These are phyloP conservation scores for Lipomyces sp. DNA, from an alignment of 805 yeast genomes.

Conservation along the genomic window DNA sequence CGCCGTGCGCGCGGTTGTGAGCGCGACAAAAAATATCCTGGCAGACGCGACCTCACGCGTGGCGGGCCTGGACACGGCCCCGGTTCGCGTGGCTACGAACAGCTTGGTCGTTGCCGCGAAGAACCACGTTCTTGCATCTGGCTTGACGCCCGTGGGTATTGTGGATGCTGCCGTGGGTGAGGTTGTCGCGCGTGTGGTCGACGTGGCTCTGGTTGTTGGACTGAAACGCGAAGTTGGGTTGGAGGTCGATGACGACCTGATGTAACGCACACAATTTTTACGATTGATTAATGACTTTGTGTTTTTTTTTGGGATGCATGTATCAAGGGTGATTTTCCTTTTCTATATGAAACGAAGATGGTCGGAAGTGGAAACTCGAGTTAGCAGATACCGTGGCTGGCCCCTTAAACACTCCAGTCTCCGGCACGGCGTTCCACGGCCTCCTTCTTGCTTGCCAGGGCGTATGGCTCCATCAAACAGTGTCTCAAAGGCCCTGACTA, in stretches of 20 bases:
- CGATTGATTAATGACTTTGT: neutral
- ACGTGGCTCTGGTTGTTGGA: conserved; percentile 9
- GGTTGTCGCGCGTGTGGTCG: conserved; percentile 12
- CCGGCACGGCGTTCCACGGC: no score
- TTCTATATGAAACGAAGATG: no score
- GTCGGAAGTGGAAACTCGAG: no score
- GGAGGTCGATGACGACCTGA: neutral
- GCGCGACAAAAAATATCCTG: conserved; percentile 35
- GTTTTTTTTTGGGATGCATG: neutral
- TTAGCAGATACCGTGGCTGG: no score
- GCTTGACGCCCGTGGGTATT: conserved; percentile 17
- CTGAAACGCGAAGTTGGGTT: neutral
- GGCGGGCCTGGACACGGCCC: neutral
- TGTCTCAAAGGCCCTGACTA: no score
- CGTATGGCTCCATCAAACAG: no score
- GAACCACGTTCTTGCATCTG: conserved; percentile 11
- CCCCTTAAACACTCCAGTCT: no score
- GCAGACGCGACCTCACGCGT: conserved; percentile 11
- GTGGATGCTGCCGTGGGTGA: conserved; percentile 23
- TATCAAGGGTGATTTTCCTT: neutral
- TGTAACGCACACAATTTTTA: neutral
- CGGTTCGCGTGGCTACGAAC: conserved; percentile 16
- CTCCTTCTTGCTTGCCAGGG: no score
- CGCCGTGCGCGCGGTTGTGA: conserved; percentile 37
- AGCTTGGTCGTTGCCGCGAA: conserved; percentile 17